phyloP scores from a whole-genome alignment of 1,284 basidiomycete species.

The Melampsora larici-populina region DNA sequence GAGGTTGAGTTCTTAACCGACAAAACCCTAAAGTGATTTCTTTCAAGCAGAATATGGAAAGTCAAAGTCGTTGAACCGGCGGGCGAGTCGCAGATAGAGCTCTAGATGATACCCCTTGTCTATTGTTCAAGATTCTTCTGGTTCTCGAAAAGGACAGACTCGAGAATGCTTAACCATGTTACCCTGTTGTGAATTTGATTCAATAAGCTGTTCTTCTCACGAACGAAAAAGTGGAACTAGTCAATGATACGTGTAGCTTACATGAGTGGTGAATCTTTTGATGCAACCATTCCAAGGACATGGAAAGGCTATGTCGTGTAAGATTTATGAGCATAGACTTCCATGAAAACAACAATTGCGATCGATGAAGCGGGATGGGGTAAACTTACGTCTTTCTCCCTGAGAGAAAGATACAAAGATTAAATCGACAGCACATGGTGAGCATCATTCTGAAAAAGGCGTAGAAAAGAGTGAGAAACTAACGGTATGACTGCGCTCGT shows the following conservation, averaged over 20 bases:
- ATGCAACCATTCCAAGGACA: constrained; percentile 43
- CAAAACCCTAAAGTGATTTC: too few species aligned
- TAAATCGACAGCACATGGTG: background rate
- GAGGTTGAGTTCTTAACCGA: too few species aligned
- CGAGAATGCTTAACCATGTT: constrained; percentile 43
- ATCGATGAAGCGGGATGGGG: too few species aligned
- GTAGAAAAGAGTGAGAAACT: background rate
- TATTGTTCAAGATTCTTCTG: constrained; percentile 15
- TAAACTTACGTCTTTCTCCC: constrained; percentile 40
- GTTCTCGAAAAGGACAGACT: constrained; percentile 39
- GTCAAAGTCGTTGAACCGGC: too few species aligned
- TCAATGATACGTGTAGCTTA: background rate
- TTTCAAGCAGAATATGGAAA: too few species aligned
- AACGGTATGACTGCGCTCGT: constrained; percentile 40
- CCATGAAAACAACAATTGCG: background rate
- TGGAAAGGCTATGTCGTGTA: constrained; percentile 23
- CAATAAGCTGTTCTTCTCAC: background rate
- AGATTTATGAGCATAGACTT: background rate
- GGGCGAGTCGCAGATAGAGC: too few species aligned
- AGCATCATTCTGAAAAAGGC: too few species aligned
- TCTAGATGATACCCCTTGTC: too few species aligned
- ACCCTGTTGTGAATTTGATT: constrained; percentile 15
- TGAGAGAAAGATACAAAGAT: background rate
- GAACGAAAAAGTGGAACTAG: background rate
- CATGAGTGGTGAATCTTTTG: constrained; percentile 41